phyloP scores from a whole-genome alignment of 768 basidiomycete species.

The Austroboletus eburneus region DNA sequence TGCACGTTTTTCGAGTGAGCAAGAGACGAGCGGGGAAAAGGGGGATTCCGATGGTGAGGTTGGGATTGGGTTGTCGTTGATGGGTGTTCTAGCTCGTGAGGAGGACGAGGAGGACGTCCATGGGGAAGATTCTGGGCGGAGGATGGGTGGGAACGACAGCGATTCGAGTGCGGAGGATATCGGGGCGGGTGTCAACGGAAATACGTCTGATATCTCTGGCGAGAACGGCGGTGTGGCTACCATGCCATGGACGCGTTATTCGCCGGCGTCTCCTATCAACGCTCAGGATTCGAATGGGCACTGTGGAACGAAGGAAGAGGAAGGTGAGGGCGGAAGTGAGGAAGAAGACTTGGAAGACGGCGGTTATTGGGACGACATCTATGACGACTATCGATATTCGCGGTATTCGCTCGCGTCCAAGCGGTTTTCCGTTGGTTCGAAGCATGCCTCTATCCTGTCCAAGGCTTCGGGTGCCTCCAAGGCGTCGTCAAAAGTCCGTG shows the following conservation, averaged over 20 bases:
- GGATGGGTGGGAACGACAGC: not conserved
- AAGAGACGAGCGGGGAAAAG: conserved; percentile 10
- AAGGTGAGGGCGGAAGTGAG: conserved; percentile 8
- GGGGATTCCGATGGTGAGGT: conserved; percentile 54
- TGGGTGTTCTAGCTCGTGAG: conserved; percentile 45
- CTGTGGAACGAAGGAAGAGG: conserved; percentile 5
- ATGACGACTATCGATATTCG: conserved; percentile 77
- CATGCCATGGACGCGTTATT: conserved; percentile 29
- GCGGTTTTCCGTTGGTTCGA: conserved; percentile 23
- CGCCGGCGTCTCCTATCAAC: conserved; percentile 21
- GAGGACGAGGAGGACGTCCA: conserved; percentile 22
- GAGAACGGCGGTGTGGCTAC: conserved; percentile 8
- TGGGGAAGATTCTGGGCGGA: conserved; percentile 1
- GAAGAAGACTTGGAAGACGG: conserved; percentile 29
- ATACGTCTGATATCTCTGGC: not conserved
- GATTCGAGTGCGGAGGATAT: conserved; percentile 3
- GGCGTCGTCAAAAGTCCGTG: conserved; percentile 21
- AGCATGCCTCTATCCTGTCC: conserved; percentile 14
- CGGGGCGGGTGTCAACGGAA: conserved; percentile 3
- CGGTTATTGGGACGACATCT: conserved; percentile 71
- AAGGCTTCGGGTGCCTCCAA: conserved; percentile 24
- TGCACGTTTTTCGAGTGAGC: too few relatives aligned
- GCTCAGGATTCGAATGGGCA: not conserved
- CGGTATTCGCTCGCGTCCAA: conserved; percentile 48
- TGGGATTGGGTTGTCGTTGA: conserved; percentile 66